Conservation (phyloP, 2,329 filamentous ascomycete species). For the Fusarium sp. region DNA sequence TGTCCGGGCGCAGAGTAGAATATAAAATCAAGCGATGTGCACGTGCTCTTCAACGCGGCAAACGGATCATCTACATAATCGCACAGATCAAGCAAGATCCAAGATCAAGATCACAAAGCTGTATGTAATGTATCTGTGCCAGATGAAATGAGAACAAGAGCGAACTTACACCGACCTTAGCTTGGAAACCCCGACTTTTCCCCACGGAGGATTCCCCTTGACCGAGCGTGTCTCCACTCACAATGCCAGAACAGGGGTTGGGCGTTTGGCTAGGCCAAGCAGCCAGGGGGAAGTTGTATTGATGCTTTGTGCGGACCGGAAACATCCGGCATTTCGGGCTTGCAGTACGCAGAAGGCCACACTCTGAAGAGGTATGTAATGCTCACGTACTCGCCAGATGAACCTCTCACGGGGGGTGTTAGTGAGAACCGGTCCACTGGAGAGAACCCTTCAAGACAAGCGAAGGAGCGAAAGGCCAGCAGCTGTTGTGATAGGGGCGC, state of each 20-base stretch:
- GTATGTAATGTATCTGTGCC: neutral
- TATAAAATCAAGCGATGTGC: neutral
- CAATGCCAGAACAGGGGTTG: conserved; percentile 22
- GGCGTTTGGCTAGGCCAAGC: conserved; percentile 8
- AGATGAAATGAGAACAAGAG: conserved; percentile 15
- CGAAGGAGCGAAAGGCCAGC: neutral
- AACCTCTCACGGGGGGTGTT: conserved; percentile 15
- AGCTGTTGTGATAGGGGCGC: conserved; percentile 36
- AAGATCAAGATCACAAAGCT: conserved; percentile 13
- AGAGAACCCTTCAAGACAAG: neutral
- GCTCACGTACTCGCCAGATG: conserved; percentile 1
- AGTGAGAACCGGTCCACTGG: neutral
- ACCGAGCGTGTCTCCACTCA: conserved; percentile 13
- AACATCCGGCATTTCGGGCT: conserved; percentile 30
- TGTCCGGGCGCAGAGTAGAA: neutral
- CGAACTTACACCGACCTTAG: conserved; percentile 34
- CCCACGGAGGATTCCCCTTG: conserved; percentile 31
- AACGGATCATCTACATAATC: neutral
- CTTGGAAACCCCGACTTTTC: conserved; percentile 41
- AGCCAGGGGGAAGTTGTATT: conserved; percentile 15
- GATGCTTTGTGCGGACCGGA: conserved; percentile 20
- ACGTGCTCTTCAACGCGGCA: neutral
- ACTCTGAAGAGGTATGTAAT: conserved; percentile 7
- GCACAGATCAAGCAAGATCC: conserved; percentile 6
- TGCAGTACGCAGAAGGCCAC: neutral